Conservation (phyloP, 2,329 filamentous ascomycete genomes). For the Penicillium sp. region DNA sequence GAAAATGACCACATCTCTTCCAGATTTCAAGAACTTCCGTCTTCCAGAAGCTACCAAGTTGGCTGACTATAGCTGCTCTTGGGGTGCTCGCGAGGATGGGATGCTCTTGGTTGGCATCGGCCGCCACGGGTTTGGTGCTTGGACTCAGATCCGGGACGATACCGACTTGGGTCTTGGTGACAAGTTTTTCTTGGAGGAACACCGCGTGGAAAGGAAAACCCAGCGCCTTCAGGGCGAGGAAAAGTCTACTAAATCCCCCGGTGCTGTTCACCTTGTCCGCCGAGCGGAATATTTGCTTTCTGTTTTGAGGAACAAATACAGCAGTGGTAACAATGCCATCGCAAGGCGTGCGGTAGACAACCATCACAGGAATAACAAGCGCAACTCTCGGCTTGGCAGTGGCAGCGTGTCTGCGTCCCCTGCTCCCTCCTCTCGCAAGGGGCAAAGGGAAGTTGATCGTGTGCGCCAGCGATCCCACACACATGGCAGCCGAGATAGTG, state of each 20-base stretch:
- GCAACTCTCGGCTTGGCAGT: slow-evolving; percentile 46
- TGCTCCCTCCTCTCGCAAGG: slow-evolving; percentile 44
- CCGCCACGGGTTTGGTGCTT: slow-evolving; percentile 91
- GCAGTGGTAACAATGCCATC: slow-evolving; percentile 60
- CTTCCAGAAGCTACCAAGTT: slow-evolving; percentile 89
- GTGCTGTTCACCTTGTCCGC: slow-evolving; percentile 94
- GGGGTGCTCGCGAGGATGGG: slow-evolving; percentile 91
- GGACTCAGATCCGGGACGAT: slow-evolving; percentile 92
- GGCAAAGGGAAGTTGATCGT: slow-evolving; percentile 43
- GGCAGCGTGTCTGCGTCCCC: slow-evolving; percentile 48
- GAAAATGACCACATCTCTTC: slow-evolving; percentile 62
- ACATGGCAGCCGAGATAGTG: slow-evolving; percentile 43
- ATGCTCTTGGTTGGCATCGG: slow-evolving; percentile 96
- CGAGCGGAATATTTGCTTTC: slow-evolving; percentile 93
- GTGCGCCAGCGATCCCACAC: slow-evolving; percentile 43
- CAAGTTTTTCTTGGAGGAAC: slow-evolving; percentile 95
- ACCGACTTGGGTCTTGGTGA: slow-evolving; percentile 79
- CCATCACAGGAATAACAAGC: slow-evolving; percentile 93
- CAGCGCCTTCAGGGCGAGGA: slow-evolving; percentile 70
- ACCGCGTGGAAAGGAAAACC: slow-evolving; percentile 96
- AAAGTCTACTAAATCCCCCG: slow-evolving; percentile 71
- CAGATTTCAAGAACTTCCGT: slow-evolving; percentile 78
- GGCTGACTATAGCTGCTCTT: slow-evolving; percentile 85
- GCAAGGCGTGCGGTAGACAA: slow-evolving; percentile 84
- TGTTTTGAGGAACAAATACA: slow-evolving; percentile 85